phyloP scores from a whole-genome alignment of 768 basidiomycete genomes.

The Pulveroboletus sp. region DNA sequence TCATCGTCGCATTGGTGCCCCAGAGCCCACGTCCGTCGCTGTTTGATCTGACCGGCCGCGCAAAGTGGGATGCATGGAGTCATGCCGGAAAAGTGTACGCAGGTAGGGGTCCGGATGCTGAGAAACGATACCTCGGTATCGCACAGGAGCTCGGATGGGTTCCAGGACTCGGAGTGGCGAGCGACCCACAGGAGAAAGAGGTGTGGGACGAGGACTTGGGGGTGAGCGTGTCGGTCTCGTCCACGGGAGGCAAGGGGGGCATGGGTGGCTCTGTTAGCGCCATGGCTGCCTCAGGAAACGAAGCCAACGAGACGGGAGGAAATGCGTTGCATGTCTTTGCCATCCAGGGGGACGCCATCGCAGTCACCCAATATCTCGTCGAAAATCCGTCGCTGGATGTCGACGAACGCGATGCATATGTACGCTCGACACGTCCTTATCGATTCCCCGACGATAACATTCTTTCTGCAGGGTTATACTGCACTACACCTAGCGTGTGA shows the following conservation, averaged over 20 bases:
- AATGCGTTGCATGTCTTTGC: conserved; percentile 59
- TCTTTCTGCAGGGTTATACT: conserved; percentile 67
- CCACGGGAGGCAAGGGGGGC: conserved; percentile 27
- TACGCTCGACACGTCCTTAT: conserved; percentile 36
- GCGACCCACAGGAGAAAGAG: conserved; percentile 22
- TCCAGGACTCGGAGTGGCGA: conserved; percentile 26
- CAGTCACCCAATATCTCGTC: conserved; percentile 42
- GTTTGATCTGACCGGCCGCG: conserved; percentile 73
- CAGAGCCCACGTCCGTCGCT: conserved; percentile 60
- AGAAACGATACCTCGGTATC: conserved; percentile 62
- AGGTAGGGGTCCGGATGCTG: conserved; percentile 42
- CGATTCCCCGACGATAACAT: conserved; percentile 2
- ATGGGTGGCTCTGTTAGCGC: conserved; percentile 64
- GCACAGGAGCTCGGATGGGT: conserved; percentile 69
- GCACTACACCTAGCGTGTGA: conserved; percentile 85
- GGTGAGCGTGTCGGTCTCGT: conserved; percentile 20
- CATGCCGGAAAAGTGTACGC: conserved; percentile 45
- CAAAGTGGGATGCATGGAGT: conserved; percentile 87
- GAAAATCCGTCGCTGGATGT: conserved; percentile 42
- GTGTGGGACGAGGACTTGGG: conserved; percentile 43
- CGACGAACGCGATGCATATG: conserved; percentile 67
- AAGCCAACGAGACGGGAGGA: conserved; percentile 38
- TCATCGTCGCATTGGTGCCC: conserved; percentile 57
- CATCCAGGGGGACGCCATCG: conserved; percentile 48
- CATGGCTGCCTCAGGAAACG: conserved; percentile 39